Conservation (phyloP, 106 monocot species). For the Acanthochlamys bracteata region DNA sequence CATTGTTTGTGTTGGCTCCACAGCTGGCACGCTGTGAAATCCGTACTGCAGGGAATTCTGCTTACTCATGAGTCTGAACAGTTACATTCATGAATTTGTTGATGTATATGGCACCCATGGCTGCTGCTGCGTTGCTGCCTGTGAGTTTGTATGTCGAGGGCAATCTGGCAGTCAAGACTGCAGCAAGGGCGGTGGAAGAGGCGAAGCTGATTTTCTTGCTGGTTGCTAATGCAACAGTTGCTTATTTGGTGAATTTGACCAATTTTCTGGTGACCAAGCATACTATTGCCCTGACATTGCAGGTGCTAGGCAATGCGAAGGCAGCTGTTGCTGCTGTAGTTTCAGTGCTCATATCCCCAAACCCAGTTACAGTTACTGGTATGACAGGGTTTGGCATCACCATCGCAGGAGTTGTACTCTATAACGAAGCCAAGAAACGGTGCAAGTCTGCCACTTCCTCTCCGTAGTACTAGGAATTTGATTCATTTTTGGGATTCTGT, state of each 20-base stretch:
- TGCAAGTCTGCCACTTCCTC: constrained; percentile 7
- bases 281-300: constrained; percentile 17
- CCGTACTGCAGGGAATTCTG: constrained; percentile 14
- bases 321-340: constrained; percentile 13
- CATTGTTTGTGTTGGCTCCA: constrained; percentile 19
- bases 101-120: constrained; percentile 17
- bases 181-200: not conserved
- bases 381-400: constrained; percentile 19
- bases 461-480: not conserved
- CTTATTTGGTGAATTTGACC: constrained; percentile 14
- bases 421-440: constrained; percentile 19
- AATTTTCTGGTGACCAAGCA: constrained; percentile 20
- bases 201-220: not conserved
- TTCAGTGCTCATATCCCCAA: constrained; percentile 14
- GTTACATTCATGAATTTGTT: constrained; percentile 13
- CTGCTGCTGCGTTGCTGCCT: constrained; percentile 6
- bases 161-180: not conserved
- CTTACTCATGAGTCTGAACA: constrained; percentile 11
- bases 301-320: constrained; percentile 21
- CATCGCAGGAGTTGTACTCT: constrained; percentile 11
- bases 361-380: constrained; percentile 17
- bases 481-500: constrained; percentile 3
- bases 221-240: constrained; percentile 14
- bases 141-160: constrained; percentile 3
- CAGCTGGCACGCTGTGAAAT: constrained; percentile 13